Base-by-base conservation (phyloP, 208 protist genomes). In the Trypanosoma avium region DNA sequence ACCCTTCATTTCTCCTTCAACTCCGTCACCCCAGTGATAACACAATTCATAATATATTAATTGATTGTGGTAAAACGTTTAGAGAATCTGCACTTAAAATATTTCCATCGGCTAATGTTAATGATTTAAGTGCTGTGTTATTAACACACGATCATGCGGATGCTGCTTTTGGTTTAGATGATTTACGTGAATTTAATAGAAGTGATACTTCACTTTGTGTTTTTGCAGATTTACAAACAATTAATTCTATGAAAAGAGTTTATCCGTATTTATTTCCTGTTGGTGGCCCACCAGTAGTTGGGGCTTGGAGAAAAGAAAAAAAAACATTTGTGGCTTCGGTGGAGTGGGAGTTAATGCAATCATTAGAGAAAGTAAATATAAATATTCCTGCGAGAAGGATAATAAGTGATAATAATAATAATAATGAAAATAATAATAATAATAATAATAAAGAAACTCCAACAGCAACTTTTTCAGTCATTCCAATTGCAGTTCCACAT, bases 81-180 rank as follows among this genome's bases (percentile, higher is more conserved):
- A 75, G 86, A 12, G 77, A 85, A 61, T 63, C 79, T 4, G 75
- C 76, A 7, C 42, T 92, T 26, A 82, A 81, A 48, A 35, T 82
- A 19, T 88, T 92, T 50, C 54, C 70, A 3, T 21, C 40, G 3
- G 43, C 61, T 50, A 62, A 57, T 33, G 81, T 86, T 7, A 24
- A 13, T 15, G 65, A 84, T 52, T 38, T 94, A 29, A 85, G 82
- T 57, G 80, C 68, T 17, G 67, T 94, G 17, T 52, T 94, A 12
- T 58, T 94, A 29, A 94, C 87, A 22, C 87, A 94, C 69, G 76
- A 81, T 17, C 87, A 94, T 70, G 80, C 80, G 21, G 87, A 94
- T 60, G 87, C 87, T 22, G 56, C 56, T 12, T 70, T 88, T 26
- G 87, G 87, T 35, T 43, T 94, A 27, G 87, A 94, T 55, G 87